Conservation (phyloP, 306 rosid species). For the Cucumis melo region DNA sequence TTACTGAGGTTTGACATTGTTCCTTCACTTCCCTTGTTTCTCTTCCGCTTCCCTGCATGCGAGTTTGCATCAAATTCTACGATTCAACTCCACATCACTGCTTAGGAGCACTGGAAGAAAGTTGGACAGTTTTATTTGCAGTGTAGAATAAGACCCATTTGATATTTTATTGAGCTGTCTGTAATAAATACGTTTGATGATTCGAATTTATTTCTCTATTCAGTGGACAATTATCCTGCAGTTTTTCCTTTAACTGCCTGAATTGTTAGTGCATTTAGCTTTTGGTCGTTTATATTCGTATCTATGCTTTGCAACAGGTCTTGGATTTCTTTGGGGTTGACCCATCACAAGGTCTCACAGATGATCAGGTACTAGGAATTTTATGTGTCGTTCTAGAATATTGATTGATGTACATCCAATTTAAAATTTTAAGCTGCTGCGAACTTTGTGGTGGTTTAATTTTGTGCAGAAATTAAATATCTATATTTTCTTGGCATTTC, state of each 20-base stretch:
- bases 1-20: constrained; percentile 43
- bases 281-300: background rate
- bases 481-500: background rate
- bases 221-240: background rate
- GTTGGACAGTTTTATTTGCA: background rate
- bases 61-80: background rate
- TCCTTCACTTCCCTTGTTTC: background rate
- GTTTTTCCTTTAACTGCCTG: background rate
- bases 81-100: background rate
- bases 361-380: constrained; percentile 42
- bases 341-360: constrained; percentile 63
- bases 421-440: background rate
- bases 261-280: background rate
- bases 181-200: background rate
- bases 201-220: background rate
- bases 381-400: background rate
- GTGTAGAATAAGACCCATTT: background rate
- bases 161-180: background rate
- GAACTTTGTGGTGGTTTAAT: background rate
- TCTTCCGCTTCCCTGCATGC: background rate
- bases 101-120: background rate
- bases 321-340: constrained; percentile 81
- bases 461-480: background rate
- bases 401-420: background rate
- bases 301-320: constrained; percentile 29